phyloP scores from a whole-genome alignment of 1,284 basidiomycete species.

The Cryptococcus sp. region DNA sequence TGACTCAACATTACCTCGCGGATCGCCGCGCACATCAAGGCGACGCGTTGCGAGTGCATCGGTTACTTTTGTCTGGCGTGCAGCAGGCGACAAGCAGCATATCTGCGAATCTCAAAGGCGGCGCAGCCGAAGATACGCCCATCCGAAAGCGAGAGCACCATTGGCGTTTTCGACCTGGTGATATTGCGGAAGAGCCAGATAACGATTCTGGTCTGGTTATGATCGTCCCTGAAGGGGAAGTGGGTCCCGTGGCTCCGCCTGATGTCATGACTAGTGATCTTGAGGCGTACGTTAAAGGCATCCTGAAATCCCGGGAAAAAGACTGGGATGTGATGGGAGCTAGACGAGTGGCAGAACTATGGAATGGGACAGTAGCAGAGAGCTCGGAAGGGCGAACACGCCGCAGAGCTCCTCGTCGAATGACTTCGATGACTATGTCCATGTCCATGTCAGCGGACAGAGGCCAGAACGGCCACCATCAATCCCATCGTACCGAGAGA shows the following conservation, averaged over 20 bases:
- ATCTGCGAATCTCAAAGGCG: slow-evolving; percentile 44
- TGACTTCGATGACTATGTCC: slow-evolving; percentile 3
- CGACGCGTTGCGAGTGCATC: slow-evolving; percentile 44
- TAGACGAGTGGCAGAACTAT: slow-evolving; percentile 42
- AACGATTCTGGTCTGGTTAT: slow-evolving; percentile 32
- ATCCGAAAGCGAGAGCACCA: slow-evolving; percentile 46
- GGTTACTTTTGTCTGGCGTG: slow-evolving; percentile 42
- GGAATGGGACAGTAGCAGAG: slow-evolving; percentile 36
- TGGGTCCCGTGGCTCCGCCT: slow-evolving; percentile 35
- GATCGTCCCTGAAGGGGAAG: slow-evolving; percentile 40
- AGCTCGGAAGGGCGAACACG: slow-evolving; percentile 3
- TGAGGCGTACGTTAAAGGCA: slow-evolving; percentile 43
- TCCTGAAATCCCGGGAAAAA: slow-evolving; percentile 45
- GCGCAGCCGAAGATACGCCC: slow-evolving; percentile 36
- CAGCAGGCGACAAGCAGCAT: slow-evolving; percentile 40
- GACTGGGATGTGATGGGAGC: slow-evolving; percentile 49
- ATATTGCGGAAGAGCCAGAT: slow-evolving; percentile 9
- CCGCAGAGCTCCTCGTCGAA: slow-evolving; percentile 3
- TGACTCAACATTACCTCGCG: slow-evolving; percentile 34
- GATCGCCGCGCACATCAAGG: slow-evolving; percentile 34
- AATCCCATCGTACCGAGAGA: slow-evolving; percentile 3
- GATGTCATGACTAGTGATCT: slow-evolving; percentile 44
- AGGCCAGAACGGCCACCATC: not conserved
- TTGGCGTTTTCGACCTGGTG: slow-evolving; percentile 18
- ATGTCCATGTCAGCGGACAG: slow-evolving; percentile 5